Conservation (phyloP, 1,284 basidiomycete species). For the Tilletia horrida region DNA sequence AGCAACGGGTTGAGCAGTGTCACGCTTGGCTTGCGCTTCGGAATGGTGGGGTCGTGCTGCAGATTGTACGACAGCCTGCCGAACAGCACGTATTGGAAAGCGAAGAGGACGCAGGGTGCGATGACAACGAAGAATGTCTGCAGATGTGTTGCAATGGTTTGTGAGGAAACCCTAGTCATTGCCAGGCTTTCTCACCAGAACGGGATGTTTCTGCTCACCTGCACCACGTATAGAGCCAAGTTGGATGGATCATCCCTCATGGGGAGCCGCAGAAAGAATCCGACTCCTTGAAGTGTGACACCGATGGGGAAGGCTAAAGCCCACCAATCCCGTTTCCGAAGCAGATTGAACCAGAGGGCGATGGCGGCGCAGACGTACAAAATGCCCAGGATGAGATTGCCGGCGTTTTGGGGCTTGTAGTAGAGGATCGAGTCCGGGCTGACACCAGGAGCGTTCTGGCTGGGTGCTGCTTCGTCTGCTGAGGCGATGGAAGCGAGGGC, state of each 20-base stretch:
- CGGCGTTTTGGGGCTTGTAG: constrained; percentile 31
- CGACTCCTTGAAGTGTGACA: constrained; percentile 26
- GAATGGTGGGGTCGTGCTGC: constrained; percentile 26
- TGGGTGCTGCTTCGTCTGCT: too few relatives aligned
- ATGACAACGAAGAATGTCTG: constrained; percentile 37
- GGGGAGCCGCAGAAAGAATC: constrained; percentile 30
- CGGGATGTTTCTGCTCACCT: background rate
- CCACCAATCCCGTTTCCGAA: constrained; percentile 31
- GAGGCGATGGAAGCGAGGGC: background rate
- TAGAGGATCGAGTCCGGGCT: constrained; percentile 9
- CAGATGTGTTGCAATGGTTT: background rate
- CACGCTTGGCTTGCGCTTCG: constrained; percentile 23
- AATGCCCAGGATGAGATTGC: constrained; percentile 30
- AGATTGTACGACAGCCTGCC: constrained; percentile 29
- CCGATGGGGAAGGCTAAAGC: constrained; percentile 38
- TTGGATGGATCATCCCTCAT: constrained; percentile 25
- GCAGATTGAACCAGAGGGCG: constrained; percentile 27
- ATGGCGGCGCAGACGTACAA: constrained; percentile 26
- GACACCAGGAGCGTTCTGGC: background rate
- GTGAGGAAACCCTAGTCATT: background rate
- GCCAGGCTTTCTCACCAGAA: too few relatives aligned
- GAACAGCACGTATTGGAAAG: constrained; percentile 46
- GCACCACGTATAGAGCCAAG: constrained; percentile 30
- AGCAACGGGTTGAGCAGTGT: constrained; percentile 37
- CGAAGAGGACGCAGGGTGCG: constrained; percentile 36